Percentiles rank a stretch among this genome's conserved stretches.
These are phyloP conservation scores for Vitis hybrid DNA, from an alignment of 177 flowering plant genomes.

Conservation along the genomic window DNA sequence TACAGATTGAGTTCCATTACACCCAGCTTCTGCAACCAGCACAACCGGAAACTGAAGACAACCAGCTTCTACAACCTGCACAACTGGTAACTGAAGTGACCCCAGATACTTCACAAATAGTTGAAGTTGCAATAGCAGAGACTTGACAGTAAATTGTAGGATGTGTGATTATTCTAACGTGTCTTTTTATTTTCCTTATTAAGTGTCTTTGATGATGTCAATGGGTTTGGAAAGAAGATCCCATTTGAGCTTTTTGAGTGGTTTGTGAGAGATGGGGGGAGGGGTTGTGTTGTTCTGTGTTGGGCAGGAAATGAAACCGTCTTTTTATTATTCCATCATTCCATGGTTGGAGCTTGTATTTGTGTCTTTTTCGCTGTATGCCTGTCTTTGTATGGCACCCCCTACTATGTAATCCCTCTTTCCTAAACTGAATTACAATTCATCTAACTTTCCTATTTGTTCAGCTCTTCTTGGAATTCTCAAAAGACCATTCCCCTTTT, in stretches of 20 bases:
- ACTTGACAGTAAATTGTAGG: conserved; percentile 26
- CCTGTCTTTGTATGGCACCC: background rate
- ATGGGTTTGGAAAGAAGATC: conserved; percentile 18
- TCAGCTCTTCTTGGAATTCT: background rate
- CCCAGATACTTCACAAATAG: background rate
- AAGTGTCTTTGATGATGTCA: conserved; percentile 12
- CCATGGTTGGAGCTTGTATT: background rate
- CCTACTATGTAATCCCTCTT: background rate
- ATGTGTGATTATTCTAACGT: conserved; percentile 34
- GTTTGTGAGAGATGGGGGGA: background rate
- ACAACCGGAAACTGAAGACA: conserved; percentile 21
- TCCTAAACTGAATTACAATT: background rate
- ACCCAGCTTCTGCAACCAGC: conserved; percentile 43
- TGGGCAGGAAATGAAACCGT: conserved; percentile 5
- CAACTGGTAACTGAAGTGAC: conserved; percentile 7
- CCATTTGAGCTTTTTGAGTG: conserved; percentile 21
- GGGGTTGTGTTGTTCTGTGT: background rate
- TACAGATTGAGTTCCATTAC: conserved; percentile 90
- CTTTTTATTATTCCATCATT: background rate
- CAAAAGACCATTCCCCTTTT: background rate
- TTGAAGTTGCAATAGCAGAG: conserved; percentile 15
- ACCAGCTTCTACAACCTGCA: conserved; percentile 30
- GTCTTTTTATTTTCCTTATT: conserved; percentile 1
- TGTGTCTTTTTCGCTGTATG: background rate
- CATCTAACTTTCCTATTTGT: background rate